A percentile compares a stretch with the other conserved stretches of the same genome.
phyloP scores from a whole-genome alignment of 495 filamentous ascomycete genomes.

The Hyphodiscus hymeniophilus region DNA sequence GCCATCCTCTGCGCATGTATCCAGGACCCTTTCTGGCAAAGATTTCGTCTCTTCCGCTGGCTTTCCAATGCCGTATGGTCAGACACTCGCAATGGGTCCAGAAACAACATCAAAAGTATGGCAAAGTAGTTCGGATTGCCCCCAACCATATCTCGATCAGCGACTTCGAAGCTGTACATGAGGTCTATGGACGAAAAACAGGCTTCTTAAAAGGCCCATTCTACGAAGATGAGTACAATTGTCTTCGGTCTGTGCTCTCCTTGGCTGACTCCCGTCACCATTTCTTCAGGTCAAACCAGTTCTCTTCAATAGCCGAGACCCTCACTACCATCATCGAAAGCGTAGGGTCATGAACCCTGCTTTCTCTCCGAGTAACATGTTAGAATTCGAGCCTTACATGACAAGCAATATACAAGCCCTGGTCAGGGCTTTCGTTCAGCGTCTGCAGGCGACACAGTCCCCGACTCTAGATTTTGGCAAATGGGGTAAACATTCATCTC shows the following conservation, averaged over 20 bases:
- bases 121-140: constrained; percentile 29
- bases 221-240: constrained; percentile 5
- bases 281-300: constrained; percentile 1
- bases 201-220: constrained; percentile 29
- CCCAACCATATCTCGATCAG: constrained; percentile 27
- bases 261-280: not conserved
- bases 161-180: constrained; percentile 23
- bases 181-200: constrained; percentile 34
- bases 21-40: constrained; percentile 4
- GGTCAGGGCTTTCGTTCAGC: not conserved
- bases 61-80: not conserved
- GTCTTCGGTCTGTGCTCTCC: no score
- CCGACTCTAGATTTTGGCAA: not conserved
- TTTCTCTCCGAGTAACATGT: not conserved
- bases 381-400: constrained; percentile 3
- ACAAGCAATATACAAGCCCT: not conserved
- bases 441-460: not conserved
- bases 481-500: not conserved
- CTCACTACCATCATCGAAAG: constrained; percentile 1
- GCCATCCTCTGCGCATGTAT: not conserved
- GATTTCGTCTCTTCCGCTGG: constrained; percentile 1
- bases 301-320: not conserved
- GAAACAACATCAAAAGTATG: constrained; percentile 28
- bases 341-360: constrained; percentile 2
- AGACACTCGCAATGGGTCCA: constrained; percentile 1